These are phyloP conservation scores for Perkinsus marinus DNA, from an alignment of 169 alveolate species.

Conservation along the genomic window DNA sequence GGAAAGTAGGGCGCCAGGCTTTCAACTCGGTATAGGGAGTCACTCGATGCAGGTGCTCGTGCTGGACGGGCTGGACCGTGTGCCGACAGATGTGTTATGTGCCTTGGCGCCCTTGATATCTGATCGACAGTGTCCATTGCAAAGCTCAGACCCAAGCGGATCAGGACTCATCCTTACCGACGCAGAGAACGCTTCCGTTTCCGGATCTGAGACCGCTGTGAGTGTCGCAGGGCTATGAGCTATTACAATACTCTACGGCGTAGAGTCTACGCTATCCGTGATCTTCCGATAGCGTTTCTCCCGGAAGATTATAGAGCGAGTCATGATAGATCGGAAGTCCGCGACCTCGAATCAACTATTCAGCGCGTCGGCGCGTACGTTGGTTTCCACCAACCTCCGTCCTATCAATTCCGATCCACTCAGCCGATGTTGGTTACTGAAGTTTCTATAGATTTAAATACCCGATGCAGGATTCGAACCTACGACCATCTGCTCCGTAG, in stretches of 20 bases:
- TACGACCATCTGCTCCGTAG: background rate
- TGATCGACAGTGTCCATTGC: background rate
- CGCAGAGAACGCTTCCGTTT: background rate
- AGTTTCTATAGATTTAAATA: background rate
- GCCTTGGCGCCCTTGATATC: background rate
- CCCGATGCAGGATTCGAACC: background rate
- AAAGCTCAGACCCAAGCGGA: background rate
- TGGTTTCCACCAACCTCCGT: too few species aligned
- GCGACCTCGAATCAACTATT: too few species aligned
- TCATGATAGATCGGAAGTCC: too few species aligned
- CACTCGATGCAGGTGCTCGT: background rate
- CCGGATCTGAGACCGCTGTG: background rate
- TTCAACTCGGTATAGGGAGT: background rate
- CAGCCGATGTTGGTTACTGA: too few species aligned
- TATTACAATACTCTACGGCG: too few species aligned
- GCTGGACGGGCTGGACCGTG: background rate
- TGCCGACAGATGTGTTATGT: background rate
- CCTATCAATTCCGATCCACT: too few species aligned
- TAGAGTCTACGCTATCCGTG: too few species aligned
- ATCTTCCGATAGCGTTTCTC: too few species aligned
- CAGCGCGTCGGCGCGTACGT: too few species aligned
- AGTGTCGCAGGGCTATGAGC: background rate
- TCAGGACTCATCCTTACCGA: background rate
- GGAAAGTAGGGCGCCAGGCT: background rate
- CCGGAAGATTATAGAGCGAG: too few species aligned